phyloP scores from a whole-genome alignment of 1,284 basidiomycete genomes.

The Apiotrichum brassicae region DNA sequence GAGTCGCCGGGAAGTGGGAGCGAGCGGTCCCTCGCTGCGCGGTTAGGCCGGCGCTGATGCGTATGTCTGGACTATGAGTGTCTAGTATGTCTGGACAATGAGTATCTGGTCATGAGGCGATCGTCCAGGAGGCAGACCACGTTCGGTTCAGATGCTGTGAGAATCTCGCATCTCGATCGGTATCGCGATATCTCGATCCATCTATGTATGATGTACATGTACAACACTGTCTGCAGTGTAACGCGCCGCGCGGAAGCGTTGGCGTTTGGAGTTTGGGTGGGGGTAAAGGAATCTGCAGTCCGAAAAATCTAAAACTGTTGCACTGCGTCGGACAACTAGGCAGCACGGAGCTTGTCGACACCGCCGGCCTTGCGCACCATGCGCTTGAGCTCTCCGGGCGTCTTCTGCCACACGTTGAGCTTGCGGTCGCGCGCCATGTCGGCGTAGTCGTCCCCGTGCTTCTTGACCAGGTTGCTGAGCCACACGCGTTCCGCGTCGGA shows the following conservation, averaged over 20 bases:
- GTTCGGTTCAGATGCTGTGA: too few species aligned
- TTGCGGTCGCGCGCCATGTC: constrained; percentile 73
- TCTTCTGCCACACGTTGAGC: constrained; percentile 79
- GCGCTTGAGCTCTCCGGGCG: constrained; percentile 66
- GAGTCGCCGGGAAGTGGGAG: not conserved
- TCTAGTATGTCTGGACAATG: too few species aligned
- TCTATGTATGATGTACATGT: constrained; percentile 7
- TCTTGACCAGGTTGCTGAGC: constrained; percentile 61
- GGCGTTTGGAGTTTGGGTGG: too few species aligned
- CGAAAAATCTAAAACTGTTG: too few species aligned
- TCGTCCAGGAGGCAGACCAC: too few species aligned
- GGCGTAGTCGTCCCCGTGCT: constrained; percentile 66
- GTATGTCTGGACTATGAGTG: too few species aligned
- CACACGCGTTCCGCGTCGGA: constrained; percentile 65
- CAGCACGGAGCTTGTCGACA: constrained; percentile 15
- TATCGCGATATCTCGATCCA: not conserved
- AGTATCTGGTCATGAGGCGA: too few species aligned
- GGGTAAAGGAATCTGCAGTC: too few species aligned
- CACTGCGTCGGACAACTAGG: too few species aligned
- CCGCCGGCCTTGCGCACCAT: constrained; percentile 40
- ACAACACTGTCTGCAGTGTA: not conserved
- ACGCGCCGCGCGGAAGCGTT: too few species aligned
- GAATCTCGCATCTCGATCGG: too few species aligned
- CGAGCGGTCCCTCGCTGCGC: not conserved
- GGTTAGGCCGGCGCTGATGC: not conserved